Percentiles rank a stretch among this genome's conserved stretches.
phyloP scores from a whole-genome alignment of 2,329 filamentous ascomycete species.

The Verticillium nubilum region DNA sequence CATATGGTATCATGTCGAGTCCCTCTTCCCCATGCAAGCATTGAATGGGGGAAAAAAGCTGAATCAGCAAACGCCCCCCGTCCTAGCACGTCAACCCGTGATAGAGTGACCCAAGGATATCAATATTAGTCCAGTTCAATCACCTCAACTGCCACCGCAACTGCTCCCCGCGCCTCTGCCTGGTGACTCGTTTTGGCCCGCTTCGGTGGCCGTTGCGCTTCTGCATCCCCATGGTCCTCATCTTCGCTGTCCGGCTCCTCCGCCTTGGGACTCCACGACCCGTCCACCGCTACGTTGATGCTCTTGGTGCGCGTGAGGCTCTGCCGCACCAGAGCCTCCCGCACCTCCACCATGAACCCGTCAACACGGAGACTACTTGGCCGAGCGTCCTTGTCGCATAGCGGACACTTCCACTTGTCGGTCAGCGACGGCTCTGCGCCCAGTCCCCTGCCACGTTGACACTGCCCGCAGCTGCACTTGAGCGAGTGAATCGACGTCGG shows the following conservation, averaged over 20 bases:
- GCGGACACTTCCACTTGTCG: slow-evolving; percentile 82
- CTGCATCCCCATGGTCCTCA: not conserved
- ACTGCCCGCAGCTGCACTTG: slow-evolving; percentile 30
- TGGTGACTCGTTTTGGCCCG: slow-evolving; percentile 2
- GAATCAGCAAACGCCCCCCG: not conserved
- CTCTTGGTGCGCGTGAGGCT: slow-evolving; percentile 19
- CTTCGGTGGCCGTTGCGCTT: slow-evolving; percentile 5
- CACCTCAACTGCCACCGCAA: slow-evolving; percentile 8
- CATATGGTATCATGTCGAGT: too few species aligned
- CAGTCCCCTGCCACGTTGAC: not conserved
- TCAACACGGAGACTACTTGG: slow-evolving; percentile 69
- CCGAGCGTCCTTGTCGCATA: slow-evolving; percentile 72
- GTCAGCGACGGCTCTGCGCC: slow-evolving; percentile 44
- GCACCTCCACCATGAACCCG: slow-evolving; percentile 63
- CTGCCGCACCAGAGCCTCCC: slow-evolving; percentile 37
- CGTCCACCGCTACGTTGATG: slow-evolving; percentile 23
- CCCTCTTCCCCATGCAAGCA: not conserved
- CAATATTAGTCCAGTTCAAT: slow-evolving; percentile 10
- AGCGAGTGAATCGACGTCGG: slow-evolving; percentile 27
- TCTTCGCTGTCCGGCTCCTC: slow-evolving; percentile 23
- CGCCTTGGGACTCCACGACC: slow-evolving; percentile 24
- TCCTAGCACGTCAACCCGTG: not conserved
- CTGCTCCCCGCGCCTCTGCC: not conserved
- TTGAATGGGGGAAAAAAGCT: not conserved
- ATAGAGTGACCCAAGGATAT: not conserved